Percentiles rank a stretch among this genome's conserved stretches.
These are phyloP conservation scores for Heliamphora pulchella DNA, from an alignment of 179 eudicot species.

Conservation along the genomic window DNA sequence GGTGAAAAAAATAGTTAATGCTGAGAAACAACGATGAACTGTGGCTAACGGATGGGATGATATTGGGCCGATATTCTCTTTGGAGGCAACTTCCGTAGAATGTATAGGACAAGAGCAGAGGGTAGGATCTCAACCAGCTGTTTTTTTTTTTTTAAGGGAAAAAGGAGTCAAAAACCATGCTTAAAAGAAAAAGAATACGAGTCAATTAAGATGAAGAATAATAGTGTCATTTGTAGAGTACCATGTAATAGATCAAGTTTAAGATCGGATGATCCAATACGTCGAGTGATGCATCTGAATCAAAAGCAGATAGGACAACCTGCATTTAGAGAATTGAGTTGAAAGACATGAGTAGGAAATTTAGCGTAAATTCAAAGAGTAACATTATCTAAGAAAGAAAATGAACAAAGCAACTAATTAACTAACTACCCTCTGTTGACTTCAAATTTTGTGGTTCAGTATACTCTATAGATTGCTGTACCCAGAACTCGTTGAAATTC, in stretches of 20 bases:
- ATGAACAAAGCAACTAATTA: neutral
- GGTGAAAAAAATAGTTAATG: constrained; percentile 10
- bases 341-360: too few species aligned
- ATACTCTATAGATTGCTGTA: neutral
- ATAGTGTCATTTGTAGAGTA: constrained; percentile 20
- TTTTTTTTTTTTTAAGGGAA: constrained; percentile 12
- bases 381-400: neutral
- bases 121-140: constrained; percentile 94
- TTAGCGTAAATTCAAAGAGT: neutral
- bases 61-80: constrained; percentile 71
- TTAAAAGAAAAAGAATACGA: neutral
- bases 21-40: neutral
- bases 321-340: constrained; percentile 25
- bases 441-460: neutral
- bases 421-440: neutral
- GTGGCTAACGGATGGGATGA: constrained; percentile 63
- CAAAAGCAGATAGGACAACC: constrained; percentile 73
- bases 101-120: constrained; percentile 81
- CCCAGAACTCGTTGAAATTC: neutral
- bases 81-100: constrained; percentile 83
- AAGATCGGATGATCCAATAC: constrained; percentile 80
- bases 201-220: too few species aligned
- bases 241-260: constrained; percentile 76
- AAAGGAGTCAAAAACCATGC: neutral
- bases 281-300: constrained; percentile 67